Base-by-base conservation (phyloP, 495 filamentous ascomycete species). In the Neurospora sp. region DNA sequence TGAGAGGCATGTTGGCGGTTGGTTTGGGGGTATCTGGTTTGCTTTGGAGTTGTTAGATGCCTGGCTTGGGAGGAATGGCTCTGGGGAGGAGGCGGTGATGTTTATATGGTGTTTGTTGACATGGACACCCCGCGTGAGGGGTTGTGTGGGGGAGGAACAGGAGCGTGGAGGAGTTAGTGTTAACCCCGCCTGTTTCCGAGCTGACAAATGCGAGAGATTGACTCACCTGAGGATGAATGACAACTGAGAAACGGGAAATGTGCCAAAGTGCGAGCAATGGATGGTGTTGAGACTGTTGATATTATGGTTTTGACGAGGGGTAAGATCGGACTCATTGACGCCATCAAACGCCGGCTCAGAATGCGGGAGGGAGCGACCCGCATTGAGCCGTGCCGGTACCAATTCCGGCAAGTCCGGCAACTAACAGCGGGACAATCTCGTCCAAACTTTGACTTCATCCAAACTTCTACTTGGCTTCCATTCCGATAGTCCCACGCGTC, bases 1-100 rank as follows among this genome's bases (percentile, higher is more conserved):
- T 78, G 71, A 90, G 84, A 78, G 89, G 87, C 89, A 65, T 35
- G 3, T 35, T 35, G 31, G 31, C 31, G 31, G 31, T 35, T 22
- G 45, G 0, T 45, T 10, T 1, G 9, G 48, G 22, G 10, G 4
- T 14, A 1, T 61, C 48, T 61, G 48, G 48, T 1, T 53, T 0
- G 4, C 12, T 1, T 1, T 0, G 48, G 27, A 6, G 5, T 61
- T 2, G 27, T 61, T 65, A 65, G 53, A 35, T 27, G 22, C 12
- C 16, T 22, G 12, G 0, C 6, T 0, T 27, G 0, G 9, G 9
- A 31, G 2, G n/a, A 27, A 27, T 14, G 22, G 5, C 9, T 16
- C 0, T 31, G 3, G 22, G 53, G 27, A 9, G n/a, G n/a, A n/a
- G n/a, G 10, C 2, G 53, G 27, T 4, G 27, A 18, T 61, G 53